Evolutionary conservation across 1,284 basidiomycete genomes (phyloP).

Genomic region (Cutaneotrichosporon dermatis): DNA sequence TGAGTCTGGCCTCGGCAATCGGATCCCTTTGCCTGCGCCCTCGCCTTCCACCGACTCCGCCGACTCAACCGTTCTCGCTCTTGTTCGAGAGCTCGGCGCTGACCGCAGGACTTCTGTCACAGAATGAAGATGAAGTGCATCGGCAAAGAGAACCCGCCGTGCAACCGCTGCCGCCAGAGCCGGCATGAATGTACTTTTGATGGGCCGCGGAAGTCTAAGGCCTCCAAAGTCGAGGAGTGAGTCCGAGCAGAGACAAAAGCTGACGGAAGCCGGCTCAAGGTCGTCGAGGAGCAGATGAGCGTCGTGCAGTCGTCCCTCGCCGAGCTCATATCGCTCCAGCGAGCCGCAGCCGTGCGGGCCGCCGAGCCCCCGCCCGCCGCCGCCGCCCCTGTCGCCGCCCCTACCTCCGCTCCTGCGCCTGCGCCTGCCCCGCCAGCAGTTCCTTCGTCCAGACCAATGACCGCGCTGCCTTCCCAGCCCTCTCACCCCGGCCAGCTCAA

Average conservation of each 20-base stretch:
- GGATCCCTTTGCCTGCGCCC: too few relatives aligned
- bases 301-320: conserved; percentile 69
- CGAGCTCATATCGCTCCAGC: conserved; percentile 60
- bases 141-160: conserved; percentile 69
- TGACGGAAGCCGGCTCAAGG: conserved; percentile 67
- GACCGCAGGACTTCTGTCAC: conserved; percentile 9
- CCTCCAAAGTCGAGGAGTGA: conserved; percentile 70
- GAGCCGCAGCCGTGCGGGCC: conserved; percentile 33
- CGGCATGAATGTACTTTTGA: conserved; percentile 86
- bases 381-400: conserved; percentile 29
- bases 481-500: too few relatives aligned
- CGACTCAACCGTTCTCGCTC: too few relatives aligned
- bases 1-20: neutral
- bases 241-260: conserved; percentile 35
- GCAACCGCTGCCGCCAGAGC: conserved; percentile 45
- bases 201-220: conserved; percentile 73
- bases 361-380: conserved; percentile 44
- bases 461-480: too few relatives aligned
- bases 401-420: conserved; percentile 20
- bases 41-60: too few relatives aligned
- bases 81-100: neutral
- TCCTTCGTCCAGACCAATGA: neutral
- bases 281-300: conserved; percentile 73
- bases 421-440: neutral
- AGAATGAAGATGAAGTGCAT: conserved; percentile 55